A percentile compares a stretch with the other conserved stretches of the same genome.
These are phyloP conservation scores for Rosa rugosa DNA, from an alignment of 306 rosid species.

Conservation along the genomic window DNA sequence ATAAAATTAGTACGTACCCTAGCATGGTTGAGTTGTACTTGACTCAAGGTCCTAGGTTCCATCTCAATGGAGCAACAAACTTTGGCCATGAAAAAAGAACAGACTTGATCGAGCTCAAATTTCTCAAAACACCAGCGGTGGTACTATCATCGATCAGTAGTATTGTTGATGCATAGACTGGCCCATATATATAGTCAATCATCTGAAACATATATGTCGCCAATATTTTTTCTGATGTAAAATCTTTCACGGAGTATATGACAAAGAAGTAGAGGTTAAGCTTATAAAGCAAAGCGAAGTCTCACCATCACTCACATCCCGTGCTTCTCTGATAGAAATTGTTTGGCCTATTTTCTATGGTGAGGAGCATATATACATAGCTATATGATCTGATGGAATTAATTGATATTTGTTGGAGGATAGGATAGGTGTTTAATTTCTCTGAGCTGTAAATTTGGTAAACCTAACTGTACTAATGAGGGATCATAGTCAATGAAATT, in stretches of 20 bases:
- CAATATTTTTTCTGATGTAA: slow-evolving; percentile 5
- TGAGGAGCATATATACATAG: background rate
- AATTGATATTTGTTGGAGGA: background rate
- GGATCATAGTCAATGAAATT: background rate
- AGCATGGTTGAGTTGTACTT: slow-evolving; percentile 59
- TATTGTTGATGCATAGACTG: background rate
- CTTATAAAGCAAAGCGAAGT: background rate
- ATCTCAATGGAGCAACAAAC: slow-evolving; percentile 61
- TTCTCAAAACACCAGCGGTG: slow-evolving; percentile 17
- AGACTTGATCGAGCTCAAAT: slow-evolving; percentile 8
- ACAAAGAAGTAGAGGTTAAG: background rate
- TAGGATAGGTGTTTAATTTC: background rate
- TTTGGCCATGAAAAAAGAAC: slow-evolving; percentile 40
- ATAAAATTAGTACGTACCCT: slow-evolving; percentile 38
- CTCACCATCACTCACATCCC: slow-evolving; percentile 6
- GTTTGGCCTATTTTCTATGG: background rate
- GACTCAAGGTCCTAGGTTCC: slow-evolving; percentile 76
- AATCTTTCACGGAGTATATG: slow-evolving; percentile 5
- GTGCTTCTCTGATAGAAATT: background rate
- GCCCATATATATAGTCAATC: background rate
- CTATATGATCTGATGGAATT: background rate
- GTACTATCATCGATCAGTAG: background rate
- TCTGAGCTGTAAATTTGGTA: background rate
- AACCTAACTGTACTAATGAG: background rate
- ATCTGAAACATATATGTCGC: background rate